Percentiles rank a stretch among this genome's conserved stretches.
Conservation (phyloP, 2,329 filamentous ascomycete species). For the Cladosporium sp. region DNA sequence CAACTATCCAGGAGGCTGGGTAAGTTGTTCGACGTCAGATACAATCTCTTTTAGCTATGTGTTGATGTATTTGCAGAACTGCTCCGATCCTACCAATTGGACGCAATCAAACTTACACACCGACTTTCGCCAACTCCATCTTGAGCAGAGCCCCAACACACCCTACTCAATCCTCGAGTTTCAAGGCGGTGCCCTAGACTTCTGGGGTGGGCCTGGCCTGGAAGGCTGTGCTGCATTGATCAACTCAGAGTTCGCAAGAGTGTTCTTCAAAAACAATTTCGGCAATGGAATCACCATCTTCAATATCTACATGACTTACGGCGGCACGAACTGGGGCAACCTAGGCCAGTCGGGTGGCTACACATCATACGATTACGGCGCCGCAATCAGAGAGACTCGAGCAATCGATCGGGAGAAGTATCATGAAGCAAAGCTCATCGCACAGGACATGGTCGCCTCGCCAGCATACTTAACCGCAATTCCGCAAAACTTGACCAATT, state of each 20-base stretch:
- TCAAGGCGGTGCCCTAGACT: slow-evolving; percentile 56
- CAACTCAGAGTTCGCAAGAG: slow-evolving; percentile 67
- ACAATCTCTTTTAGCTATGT: too few relatives aligned
- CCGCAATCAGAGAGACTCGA: slow-evolving; percentile 65
- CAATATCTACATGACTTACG: slow-evolving; percentile 73
- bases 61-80: slow-evolving; percentile 33
- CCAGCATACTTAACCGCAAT: slow-evolving; percentile 63
- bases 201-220: slow-evolving; percentile 68
- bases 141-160: slow-evolving; percentile 59
- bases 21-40: too few relatives aligned
- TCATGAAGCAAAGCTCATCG: slow-evolving; percentile 71
- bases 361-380: slow-evolving; percentile 58
- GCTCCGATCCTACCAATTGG: slow-evolving; percentile 59
- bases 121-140: slow-evolving; percentile 51
- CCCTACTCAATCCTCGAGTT: slow-evolving; percentile 61
- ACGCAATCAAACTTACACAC: slow-evolving; percentile 54
- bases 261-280: slow-evolving; percentile 64
- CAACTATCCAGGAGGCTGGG: slow-evolving; percentile 51
- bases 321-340: slow-evolving; percentile 56
- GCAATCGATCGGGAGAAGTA: slow-evolving; percentile 70
- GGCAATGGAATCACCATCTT: slow-evolving; percentile 51
- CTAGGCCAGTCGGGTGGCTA: slow-evolving; percentile 62
- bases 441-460: slow-evolving; percentile 69
- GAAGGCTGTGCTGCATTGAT: slow-evolving; percentile 62
- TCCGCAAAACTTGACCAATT: slow-evolving; percentile 47